Base-by-base conservation (phyloP, 148 eudicot genomes). In the Fallopia convolvulus region DNA sequence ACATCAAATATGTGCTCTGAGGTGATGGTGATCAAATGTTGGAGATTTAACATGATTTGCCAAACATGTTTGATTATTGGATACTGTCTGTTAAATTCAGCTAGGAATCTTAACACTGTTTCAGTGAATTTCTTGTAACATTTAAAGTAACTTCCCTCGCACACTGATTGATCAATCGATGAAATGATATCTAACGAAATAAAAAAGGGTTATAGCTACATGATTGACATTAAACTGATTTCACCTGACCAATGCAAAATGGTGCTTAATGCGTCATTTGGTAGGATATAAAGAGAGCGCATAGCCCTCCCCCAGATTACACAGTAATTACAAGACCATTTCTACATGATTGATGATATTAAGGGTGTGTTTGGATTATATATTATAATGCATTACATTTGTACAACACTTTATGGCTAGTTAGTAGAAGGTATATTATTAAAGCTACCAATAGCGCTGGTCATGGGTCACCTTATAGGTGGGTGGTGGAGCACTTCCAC, bases 301-400 rank as follows among this genome's bases (percentile, higher is more conserved):
- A 20, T 21, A 58, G 40, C 39, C 70, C 70, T 63, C 70, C 70
- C 39, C 39, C 70, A 63, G 70, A 23, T 63, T 63, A 63, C 70
- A 63, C 70, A 58, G 65, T 63, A 18, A 26, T 1, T 61, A 61
- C 70, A 63, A 30, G 11, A 21, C 0, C 15, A 23, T 20, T 20
- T 56, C 23, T 56, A 56, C 10, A 0, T 5, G 26, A 18, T 56
- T 56, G 61, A 56, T 56, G 21, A 56, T 56, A 56, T 56, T n/a
- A 56, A 56, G 2, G 17, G 17, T 14, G 4, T 12, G 4, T 44
- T 44, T 44, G 0, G 11, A 8, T 44, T 6, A 6, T 9, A 2
- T 2, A 44, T 44, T 44, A 44, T 2, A 44, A 44, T 44, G 1
- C 11, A 44, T 44, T 6, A 44, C 7, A 6, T 44, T 44, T 44